Base-by-base conservation (phyloP, 164 flowering plant species). In the Vitis rupestris region DNA sequence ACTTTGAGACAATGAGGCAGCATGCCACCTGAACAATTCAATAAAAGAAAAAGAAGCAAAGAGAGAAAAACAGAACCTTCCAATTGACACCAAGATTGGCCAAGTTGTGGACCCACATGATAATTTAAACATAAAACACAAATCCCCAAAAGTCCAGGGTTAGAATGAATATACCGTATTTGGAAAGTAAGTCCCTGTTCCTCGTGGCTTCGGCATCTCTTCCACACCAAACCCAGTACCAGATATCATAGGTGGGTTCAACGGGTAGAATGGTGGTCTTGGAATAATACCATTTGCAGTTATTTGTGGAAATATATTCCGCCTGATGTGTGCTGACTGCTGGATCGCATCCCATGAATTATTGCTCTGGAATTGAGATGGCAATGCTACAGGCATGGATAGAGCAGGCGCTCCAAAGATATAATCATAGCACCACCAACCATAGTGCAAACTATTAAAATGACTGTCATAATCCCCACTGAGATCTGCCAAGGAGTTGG, bases 171-270 rank as follows among this genome's bases (percentile, higher is more conserved):
- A 70, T 87, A 94, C 97, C 98, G 65, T 76, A 64, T 80, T 86
- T 14, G 98, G 97, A 53, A 94, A 81, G 72, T 91, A 94, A 17
- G 93, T 87, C 64, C 97, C 98, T 0, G 86, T 87, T 64, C 95
- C 97, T 19, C 91, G 86, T 2, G 83, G 86, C 80, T 85, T 91
- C 62, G 87, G 78, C 67, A 77, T 68, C 53, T 91, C 95, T 70
- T 86, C 89, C 70, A 72, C 50, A 58, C 75, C 78, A 66, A 76
- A 83, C 12, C 76, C 63, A 14, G 79, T 75, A 74, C 81, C 82
- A 65, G 83, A 76, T 14, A 81, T 3, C 8, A 82, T 4, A 10
- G 81, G 73, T 50, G 79, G 77, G 64, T 77, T 83, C 64, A 75
- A 31, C 37, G 78, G 66, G 68, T 75, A 84, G 74, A 84, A 81